Conservation (phyloP, 1,284 basidiomycete genomes). For the Sphagnurus paluster region DNA sequence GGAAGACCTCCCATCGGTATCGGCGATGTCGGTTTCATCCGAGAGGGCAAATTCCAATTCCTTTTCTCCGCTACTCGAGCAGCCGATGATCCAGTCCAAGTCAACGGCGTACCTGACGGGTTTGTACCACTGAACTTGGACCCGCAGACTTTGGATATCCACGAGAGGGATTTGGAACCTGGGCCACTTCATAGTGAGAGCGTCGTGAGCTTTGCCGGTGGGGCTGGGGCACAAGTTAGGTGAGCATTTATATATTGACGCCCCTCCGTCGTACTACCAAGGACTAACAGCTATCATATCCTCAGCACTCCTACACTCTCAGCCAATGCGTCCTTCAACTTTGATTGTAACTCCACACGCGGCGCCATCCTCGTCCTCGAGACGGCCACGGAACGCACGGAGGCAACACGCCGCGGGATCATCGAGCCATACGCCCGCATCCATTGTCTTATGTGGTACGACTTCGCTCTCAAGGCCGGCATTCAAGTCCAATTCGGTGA, state of each 20-base stretch:
- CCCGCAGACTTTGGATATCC: not conserved
- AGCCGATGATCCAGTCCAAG: constrained; percentile 6
- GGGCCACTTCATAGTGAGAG: constrained; percentile 12
- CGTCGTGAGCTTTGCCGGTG: not conserved
- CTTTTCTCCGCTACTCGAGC: constrained; percentile 11
- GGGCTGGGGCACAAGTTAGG: constrained; percentile 4
- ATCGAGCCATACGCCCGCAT: constrained; percentile 1
- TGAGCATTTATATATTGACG: not conserved
- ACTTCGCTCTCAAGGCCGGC: constrained; percentile 2
- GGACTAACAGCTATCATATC: not conserved
- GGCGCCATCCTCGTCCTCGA: constrained; percentile 10
- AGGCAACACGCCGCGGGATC: not conserved
- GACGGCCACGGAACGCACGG: not conserved
- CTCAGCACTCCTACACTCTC: constrained; percentile 1
- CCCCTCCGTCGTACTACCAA: too few species aligned
- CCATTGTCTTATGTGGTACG: constrained; percentile 9
- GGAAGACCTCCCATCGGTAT: constrained; percentile 6
- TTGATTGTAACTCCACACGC: constrained; percentile 5
- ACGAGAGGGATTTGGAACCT: constrained; percentile 8
- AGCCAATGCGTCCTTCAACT: constrained; percentile 4
- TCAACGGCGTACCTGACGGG: constrained; percentile 9
- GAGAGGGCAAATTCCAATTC: constrained; percentile 10
- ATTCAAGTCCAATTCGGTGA: constrained; percentile 9
- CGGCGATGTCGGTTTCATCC: constrained; percentile 12
- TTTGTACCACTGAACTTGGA: constrained; percentile 10